Percentiles rank a stretch among this genome's conserved stretches.
Conservation (phyloP, 306 rosid genomes). For the Acacia acuminata region DNA sequence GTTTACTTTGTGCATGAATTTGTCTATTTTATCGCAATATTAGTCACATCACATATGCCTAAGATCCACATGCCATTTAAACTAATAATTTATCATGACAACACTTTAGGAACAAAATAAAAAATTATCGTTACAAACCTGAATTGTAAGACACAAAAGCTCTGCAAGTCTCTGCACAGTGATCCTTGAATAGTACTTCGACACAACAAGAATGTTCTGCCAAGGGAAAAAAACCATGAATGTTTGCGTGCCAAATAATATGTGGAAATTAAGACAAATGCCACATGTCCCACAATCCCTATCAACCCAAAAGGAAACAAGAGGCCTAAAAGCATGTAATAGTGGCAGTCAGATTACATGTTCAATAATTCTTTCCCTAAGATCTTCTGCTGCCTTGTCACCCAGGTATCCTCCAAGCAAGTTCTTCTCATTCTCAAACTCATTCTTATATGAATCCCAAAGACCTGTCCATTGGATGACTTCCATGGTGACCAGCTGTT, state of each 20-base stretch:
- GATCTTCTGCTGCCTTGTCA: slow-evolving; percentile 84
- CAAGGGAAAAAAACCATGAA: slow-evolving; percentile 22
- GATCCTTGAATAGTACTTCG: slow-evolving; percentile 68
- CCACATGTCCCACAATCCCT: slow-evolving; percentile 19
- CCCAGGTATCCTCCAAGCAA: slow-evolving; percentile 67
- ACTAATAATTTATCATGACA: not conserved
- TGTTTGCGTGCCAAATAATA: not conserved
- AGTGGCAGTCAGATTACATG: slow-evolving; percentile 48
- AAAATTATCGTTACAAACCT: slow-evolving; percentile 47
- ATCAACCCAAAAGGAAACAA: not conserved
- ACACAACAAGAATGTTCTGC: slow-evolving; percentile 83
- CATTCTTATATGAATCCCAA: slow-evolving; percentile 72
- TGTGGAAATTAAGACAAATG: slow-evolving; percentile 6
- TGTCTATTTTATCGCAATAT: not conserved
- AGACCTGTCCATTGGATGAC: slow-evolving; percentile 80
- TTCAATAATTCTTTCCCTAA: slow-evolving; percentile 80
- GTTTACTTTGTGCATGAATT: not conserved
- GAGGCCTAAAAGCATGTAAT: not conserved
- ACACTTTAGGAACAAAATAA: slow-evolving; percentile 1
- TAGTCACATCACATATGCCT: not conserved
- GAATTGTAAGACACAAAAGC: slow-evolving; percentile 64
- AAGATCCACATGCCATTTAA: not conserved
- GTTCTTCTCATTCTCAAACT: slow-evolving; percentile 75
- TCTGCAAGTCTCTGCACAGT: slow-evolving; percentile 67
- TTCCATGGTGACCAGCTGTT: slow-evolving; percentile 81